A percentile compares a stretch with the other conserved stretches of the same genome.
These are phyloP conservation scores for Botrytis fabae DNA, from an alignment of 2,329 filamentous ascomycete genomes.

Conservation along the genomic window DNA sequence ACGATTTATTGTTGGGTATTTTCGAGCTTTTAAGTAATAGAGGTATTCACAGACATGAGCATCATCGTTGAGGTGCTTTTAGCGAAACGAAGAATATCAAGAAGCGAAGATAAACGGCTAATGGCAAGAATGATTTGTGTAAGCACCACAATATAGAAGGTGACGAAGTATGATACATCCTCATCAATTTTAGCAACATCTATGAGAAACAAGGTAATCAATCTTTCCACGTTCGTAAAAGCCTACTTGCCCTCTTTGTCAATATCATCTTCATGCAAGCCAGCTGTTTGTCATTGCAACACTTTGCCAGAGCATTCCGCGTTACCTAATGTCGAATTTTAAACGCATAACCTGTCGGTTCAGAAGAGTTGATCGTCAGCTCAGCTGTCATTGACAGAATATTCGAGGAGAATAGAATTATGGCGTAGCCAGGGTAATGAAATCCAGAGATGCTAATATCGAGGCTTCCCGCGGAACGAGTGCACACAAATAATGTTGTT, in stretches of 20 bases:
- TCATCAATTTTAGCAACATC: neutral
- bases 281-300: neutral
- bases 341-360: neutral
- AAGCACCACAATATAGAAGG: neutral
- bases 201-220: neutral
- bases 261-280: neutral
- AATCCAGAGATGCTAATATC: neutral
- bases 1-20: neutral
- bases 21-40: neutral
- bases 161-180: neutral
- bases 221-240: neutral
- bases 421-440: neutral
- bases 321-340: neutral
- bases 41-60: neutral
- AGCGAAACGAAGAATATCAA: neutral
- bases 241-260: accelerated
- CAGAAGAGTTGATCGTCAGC: neutral
- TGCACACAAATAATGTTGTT: neutral
- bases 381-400: neutral
- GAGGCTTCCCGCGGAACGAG: neutral
- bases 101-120: neutral
- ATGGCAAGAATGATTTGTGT: neutral
- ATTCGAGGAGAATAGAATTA: neutral
- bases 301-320: neutral
- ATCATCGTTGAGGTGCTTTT: neutral